A percentile compares a stretch with the other conserved stretches of the same genome.
These are phyloP conservation scores for Cudoniella acicularis DNA, from an alignment of 495 filamentous ascomycete genomes.

Conservation along the genomic window DNA sequence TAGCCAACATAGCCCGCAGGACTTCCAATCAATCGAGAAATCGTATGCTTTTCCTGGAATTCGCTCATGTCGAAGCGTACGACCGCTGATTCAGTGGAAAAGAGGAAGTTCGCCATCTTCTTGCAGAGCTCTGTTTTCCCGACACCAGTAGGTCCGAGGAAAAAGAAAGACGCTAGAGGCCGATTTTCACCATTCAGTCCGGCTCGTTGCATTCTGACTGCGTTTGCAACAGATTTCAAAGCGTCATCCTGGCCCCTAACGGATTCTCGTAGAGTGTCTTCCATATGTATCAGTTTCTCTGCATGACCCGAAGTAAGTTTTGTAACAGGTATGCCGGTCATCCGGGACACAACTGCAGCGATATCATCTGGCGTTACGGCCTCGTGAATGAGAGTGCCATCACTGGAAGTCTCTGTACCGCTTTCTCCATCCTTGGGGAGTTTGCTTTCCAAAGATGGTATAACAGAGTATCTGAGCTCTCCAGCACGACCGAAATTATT, in stretches of 20 bases:
- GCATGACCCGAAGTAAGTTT: constrained; percentile 90
- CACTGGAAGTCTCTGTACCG: constrained; percentile 29
- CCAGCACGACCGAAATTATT: constrained; percentile 89
- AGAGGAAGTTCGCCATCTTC: constrained; percentile 88
- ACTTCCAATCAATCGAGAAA: constrained; percentile 86
- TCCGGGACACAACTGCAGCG: constrained; percentile 80
- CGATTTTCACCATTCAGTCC: constrained; percentile 89
- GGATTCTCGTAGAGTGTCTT: constrained; percentile 79
- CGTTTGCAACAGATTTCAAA: constrained; percentile 83
- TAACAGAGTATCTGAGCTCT: constrained; percentile 80
- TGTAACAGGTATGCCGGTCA: constrained; percentile 87
- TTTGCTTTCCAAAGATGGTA: constrained; percentile 73
- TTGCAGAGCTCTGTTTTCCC: constrained; percentile 98
- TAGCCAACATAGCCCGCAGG: constrained; percentile 96
- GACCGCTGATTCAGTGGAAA: constrained; percentile 86
- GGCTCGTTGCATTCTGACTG: constrained; percentile 89
- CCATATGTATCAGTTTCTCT: constrained; percentile 91
- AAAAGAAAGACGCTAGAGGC: constrained; percentile 93
- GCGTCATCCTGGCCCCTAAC: constrained; percentile 94
- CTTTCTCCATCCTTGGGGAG: constrained; percentile 70
- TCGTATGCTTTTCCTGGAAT: constrained; percentile 95
- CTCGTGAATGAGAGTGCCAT: constrained; percentile 70
- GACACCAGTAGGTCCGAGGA: constrained; percentile 93
- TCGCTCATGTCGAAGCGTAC: constrained; percentile 97
- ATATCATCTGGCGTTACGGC: constrained; percentile 94